phyloP scores from a whole-genome alignment of 1,284 basidiomycete species.

The Cutaneotrichosporon cavernicola region DNA sequence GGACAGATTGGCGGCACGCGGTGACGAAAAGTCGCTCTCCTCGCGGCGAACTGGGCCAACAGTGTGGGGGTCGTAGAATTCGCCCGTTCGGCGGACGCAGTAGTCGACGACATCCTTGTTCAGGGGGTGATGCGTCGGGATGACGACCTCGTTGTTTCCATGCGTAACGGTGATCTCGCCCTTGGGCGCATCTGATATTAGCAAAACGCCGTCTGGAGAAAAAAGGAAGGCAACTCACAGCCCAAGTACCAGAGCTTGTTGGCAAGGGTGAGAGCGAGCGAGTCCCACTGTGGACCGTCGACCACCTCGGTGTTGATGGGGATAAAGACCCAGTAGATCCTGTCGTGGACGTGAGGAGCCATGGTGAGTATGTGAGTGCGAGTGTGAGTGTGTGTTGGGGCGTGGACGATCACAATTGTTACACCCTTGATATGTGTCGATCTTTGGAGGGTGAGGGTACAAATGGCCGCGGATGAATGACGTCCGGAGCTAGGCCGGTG shows the following conservation, averaged over 20 bases:
- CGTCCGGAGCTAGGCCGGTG: no score
- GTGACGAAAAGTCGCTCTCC: neutral
- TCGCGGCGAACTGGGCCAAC: neutral
- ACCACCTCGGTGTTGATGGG: neutral
- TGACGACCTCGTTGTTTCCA: conserved; percentile 1
- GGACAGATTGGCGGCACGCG: neutral
- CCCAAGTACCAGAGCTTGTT: neutral
- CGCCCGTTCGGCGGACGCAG: neutral
- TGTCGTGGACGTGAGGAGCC: neutral
- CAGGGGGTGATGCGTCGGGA: neutral
- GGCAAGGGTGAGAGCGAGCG: neutral
- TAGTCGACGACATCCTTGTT: neutral
- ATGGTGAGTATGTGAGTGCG: conserved; percentile 1
- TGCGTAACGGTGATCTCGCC: neutral
- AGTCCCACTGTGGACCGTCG: neutral
- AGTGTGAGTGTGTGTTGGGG: neutral
- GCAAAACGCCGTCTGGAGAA: neutral
- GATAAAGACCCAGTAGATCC: neutral
- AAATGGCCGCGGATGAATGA: no score
- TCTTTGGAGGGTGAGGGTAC: neutral
- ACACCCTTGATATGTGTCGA: neutral
- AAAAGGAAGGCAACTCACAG: neutral
- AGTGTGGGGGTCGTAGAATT: neutral
- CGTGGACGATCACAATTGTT: neutral
- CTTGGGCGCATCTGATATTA: neutral